phyloP scores from a whole-genome alignment of 768 basidiomycete genomes.

The Coprinopsis marcescibilis region DNA sequence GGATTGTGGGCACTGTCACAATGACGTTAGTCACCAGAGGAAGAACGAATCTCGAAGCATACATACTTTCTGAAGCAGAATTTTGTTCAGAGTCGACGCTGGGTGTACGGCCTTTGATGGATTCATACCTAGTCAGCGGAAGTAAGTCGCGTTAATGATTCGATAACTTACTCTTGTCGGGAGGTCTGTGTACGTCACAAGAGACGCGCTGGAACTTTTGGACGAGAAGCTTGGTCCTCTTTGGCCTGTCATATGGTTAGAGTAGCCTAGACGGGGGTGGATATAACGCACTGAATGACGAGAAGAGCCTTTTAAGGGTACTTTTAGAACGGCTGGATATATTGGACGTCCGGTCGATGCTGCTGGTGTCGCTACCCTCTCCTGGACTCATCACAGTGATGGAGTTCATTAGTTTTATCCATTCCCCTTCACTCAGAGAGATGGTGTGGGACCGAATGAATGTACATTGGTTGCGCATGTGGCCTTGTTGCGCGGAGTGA shows the following conservation, averaged over 20 bases:
- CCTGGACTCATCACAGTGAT: not conserved
- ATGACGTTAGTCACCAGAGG: not conserved
- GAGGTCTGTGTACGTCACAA: not conserved
- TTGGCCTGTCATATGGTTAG: no score
- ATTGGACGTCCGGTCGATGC: slow-evolving; percentile 5
- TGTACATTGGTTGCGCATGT: slow-evolving; percentile 8
- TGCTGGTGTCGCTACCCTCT: slow-evolving; percentile 4
- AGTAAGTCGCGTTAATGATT: not conserved
- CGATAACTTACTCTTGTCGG: not conserved
- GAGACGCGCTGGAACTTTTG: not conserved
- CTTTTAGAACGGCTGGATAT: slow-evolving; percentile 1
- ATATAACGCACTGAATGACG: slow-evolving; percentile 6
- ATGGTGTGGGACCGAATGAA: slow-evolving; percentile 6
- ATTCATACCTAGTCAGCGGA: not conserved
- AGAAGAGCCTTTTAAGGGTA: slow-evolving; percentile 7
- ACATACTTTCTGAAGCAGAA: slow-evolving; percentile 7
- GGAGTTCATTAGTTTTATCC: slow-evolving; percentile 1
- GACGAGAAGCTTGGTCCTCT: not conserved
- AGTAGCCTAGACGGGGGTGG: not conserved
- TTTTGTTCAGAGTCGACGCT: slow-evolving; percentile 2
- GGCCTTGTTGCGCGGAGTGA: not conserved
- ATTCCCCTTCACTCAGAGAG: slow-evolving; percentile 8
- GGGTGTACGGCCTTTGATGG: slow-evolving; percentile 6
- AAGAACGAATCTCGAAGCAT: no score
- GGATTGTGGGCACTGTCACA: slow-evolving; percentile 5